Evolutionary conservation across 805 yeast genomes (phyloP), one percentile per base, ranked within the genome.

Genomic region (Wickerhamomyces bovis): DNA sequence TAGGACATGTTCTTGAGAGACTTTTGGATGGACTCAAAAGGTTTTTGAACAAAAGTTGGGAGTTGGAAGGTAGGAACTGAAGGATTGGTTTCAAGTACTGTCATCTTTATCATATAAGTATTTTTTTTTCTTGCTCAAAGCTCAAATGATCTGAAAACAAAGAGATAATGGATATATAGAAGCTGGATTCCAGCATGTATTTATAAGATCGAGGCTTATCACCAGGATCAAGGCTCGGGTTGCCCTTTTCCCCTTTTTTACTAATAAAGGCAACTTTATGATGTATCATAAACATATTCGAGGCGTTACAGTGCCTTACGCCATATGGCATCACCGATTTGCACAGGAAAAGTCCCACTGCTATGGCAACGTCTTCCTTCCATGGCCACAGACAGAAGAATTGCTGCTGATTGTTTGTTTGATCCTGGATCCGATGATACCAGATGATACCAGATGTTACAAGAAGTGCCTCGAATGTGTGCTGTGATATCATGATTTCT

Each of bases 1-100:
- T 55, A 51, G 8, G 56, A 42, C 56, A 56, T 54, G 23, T 44
- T 42, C 45, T 44, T 36, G 13, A 33, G 44, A 6, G 42, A 13
- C 9, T 41, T 38, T 3, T 42, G 18, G 15, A 50, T 11, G 11
- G 44, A 38, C 23, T 28, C 39, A 31, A 44, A 16, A 15, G 50
- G 21, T 2, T 44, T 41, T 15, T 43, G 26, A 31, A 44, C 15
- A 21, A 22, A 25, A 16, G 20, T 13, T 9, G 45, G 28, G 9
- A 44, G 36, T 33, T 33, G 36, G 36, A 33, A 33, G 16, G 31
- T 4, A 28, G 20, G 36, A 33, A 16, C 20, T 16, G 36, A 33
- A 16, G 36, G 16, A 20, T 16, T 33, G 36, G 11, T 4, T 33
- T 33, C 16, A 5, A 33, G 11, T 33, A 16, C 12, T 33, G 36